These are phyloP conservation scores for Nasturtium officinale DNA, from an alignment of 345 rosid species.

Conservation along the genomic window DNA sequence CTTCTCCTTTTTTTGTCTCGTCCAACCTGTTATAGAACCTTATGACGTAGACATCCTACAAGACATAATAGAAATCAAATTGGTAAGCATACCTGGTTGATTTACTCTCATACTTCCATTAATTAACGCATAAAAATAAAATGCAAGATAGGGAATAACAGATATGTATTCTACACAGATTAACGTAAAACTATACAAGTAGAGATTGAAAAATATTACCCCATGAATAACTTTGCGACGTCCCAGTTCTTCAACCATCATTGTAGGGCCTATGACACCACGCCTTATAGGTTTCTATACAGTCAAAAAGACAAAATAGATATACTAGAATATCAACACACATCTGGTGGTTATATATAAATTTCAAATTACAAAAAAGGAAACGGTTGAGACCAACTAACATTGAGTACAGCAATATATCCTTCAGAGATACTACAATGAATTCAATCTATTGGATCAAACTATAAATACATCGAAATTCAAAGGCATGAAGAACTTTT, in stretches of 20 bases:
- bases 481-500: not conserved
- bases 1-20: constrained; percentile 89
- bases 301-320: constrained; percentile 18
- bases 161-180: not conserved
- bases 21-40: constrained; percentile 79
- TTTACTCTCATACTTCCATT: constrained; percentile 14
- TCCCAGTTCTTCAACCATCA: constrained; percentile 85
- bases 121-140: not conserved
- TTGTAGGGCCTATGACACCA: constrained; percentile 77
- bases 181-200: constrained; percentile 1
- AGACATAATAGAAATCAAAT: constrained; percentile 25
- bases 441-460: constrained; percentile 1
- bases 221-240: constrained; percentile 64
- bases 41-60: constrained; percentile 78
- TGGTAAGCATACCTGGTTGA: constrained; percentile 18
- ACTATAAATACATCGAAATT: not conserved
- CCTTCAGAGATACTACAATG: constrained; percentile 1
- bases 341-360: not conserved
- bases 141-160: constrained; percentile 8
- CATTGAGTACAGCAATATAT: not conserved
- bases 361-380: not conserved
- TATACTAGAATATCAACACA: constrained; percentile 18
- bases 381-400: not conserved
- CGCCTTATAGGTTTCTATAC: constrained; percentile 77
- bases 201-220: constrained; percentile 49